These are phyloP conservation scores for Gracilaria vermiculophylla DNA, from an alignment of 23 red algal species.

Conservation along the genomic window DNA sequence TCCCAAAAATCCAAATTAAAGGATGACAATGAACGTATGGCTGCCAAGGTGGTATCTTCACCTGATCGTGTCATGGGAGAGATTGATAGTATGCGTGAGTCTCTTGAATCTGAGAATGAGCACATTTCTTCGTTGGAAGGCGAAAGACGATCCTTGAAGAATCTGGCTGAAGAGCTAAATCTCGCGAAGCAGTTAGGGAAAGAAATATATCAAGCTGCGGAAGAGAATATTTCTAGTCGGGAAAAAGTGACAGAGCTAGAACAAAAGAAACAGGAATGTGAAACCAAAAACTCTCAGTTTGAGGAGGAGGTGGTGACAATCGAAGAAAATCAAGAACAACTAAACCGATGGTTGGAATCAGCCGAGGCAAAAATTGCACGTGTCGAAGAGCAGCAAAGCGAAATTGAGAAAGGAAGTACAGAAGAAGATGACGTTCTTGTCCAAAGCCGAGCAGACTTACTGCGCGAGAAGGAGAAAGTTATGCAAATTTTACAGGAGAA, in stretches of 20 bases:
- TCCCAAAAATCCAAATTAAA: conserved; percentile 38
- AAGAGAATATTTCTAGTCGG: conserved; percentile 44
- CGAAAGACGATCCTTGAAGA: conserved; percentile 20
- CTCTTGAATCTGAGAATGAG: conserved; percentile 63
- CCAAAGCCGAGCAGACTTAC: neutral
- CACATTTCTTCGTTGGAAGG: conserved; percentile 47
- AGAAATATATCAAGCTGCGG: conserved; percentile 30
- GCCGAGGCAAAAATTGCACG: conserved; percentile 68
- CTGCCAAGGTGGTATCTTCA: conserved; percentile 73
- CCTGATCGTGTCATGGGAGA: conserved; percentile 84
- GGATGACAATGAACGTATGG: conserved; percentile 69
- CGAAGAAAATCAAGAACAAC: conserved; percentile 46
- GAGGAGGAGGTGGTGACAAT: conserved; percentile 57
- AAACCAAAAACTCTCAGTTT: conserved; percentile 39
- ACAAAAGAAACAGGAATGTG: conserved; percentile 33
- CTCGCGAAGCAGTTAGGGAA: conserved; percentile 11
- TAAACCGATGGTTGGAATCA: conserved; percentile 54
- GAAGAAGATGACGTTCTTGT: conserved; percentile 34
- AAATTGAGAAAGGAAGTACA: conserved; percentile 15
- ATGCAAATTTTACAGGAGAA: conserved; percentile 15
- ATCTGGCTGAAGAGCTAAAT: conserved; percentile 44
- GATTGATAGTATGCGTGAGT: conserved; percentile 72
- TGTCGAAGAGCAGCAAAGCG: conserved; percentile 66
- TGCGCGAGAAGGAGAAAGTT: conserved; percentile 1
- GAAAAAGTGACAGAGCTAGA: conserved; percentile 37